Base-by-base conservation (phyloP, 805 yeast genomes). In the Candida lessepsii region DNA sequence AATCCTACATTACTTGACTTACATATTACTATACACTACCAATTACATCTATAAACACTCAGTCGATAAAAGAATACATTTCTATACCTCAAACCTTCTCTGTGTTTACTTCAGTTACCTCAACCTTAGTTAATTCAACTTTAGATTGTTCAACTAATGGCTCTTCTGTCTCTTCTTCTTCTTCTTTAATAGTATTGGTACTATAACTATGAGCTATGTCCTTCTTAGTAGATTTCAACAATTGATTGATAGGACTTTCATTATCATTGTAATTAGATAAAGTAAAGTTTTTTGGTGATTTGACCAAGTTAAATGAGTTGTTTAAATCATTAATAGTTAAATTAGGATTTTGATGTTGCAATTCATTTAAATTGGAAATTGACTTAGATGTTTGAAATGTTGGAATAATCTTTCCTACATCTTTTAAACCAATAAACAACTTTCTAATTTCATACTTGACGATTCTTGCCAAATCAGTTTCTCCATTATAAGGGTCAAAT, bases 211-310 rank as follows among this genome's bases (percentile, higher is more conserved):
- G 62, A n/a, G 44, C 27, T 35, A 58, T 47, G 26, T 57, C 65
- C 15, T 40, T 39, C 20, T 47, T 39, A 2, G 46, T 35, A 1
- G 58, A 45, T 35, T 55, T 55, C 31, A 65, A 52, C 42, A 66
- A 56, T 44, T 65, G 69, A 41, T 50, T 53, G 18, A 65, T 52
- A 9, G 71, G 71, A 42, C 70, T 63, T 43, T 60, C 67, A 14
- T 53, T 47, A 18, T 63, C 67, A 35, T 60, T 60, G 48, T 56
- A 58, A 43, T 65, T 53, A 6, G 71, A 51, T 37, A 68, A 55
- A 19, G 70, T 58, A 45, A 58, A 67, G 0, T 67, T 65, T 48
- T 68, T 68, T 16, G 74, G 74, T 8, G 70, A 64, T 42, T 68
- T 68, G 7, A 65, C 71, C 38, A 63, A 51, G 5, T 61, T 50